Evolutionary conservation across 306 rosid genomes (phyloP).

Genomic region (Rosa chinensis): DNA sequence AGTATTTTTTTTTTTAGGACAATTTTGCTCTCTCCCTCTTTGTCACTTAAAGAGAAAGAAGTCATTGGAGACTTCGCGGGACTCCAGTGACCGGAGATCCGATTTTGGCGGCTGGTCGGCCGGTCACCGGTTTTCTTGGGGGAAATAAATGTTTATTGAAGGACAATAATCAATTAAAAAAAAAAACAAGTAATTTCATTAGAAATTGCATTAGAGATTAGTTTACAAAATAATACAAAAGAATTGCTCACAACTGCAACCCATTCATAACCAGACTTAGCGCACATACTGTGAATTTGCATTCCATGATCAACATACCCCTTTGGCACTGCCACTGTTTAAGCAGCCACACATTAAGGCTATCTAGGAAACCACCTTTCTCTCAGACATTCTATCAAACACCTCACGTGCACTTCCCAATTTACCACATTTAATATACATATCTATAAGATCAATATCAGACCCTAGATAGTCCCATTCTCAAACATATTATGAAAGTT

Average conservation of each 20-base stretch:
- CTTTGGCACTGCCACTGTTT: slow-evolving; percentile 43
- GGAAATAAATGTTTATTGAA: too few relatives aligned
- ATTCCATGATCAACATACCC: slow-evolving; percentile 39
- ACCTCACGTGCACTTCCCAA: slow-evolving; percentile 28
- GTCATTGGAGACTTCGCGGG: too few relatives aligned
- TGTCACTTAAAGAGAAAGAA: too few relatives aligned
- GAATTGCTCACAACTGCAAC: slow-evolving; percentile 5
- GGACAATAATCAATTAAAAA: too few relatives aligned
- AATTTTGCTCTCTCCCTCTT: too few relatives aligned
- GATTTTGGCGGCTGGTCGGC: too few relatives aligned
- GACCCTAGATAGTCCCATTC: slow-evolving; percentile 32
- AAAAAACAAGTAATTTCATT: too few relatives aligned
- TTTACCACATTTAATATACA: slow-evolving; percentile 60
- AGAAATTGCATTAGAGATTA: too few relatives aligned
- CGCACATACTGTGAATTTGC: slow-evolving; percentile 65
- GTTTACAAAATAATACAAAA: too few relatives aligned
- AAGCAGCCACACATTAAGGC: slow-evolving; percentile 48
- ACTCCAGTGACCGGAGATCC: too few relatives aligned
- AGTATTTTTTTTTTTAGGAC: too few relatives aligned
- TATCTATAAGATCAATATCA: slow-evolving; percentile 51
- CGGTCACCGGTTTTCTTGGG: too few relatives aligned
- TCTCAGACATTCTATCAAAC: slow-evolving; percentile 59
- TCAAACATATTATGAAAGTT: not conserved
- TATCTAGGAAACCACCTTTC: slow-evolving; percentile 48
- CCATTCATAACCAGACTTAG: slow-evolving; percentile 50